Conservation (phyloP, 345 rosid genomes). For the Pugionium cornutum region DNA sequence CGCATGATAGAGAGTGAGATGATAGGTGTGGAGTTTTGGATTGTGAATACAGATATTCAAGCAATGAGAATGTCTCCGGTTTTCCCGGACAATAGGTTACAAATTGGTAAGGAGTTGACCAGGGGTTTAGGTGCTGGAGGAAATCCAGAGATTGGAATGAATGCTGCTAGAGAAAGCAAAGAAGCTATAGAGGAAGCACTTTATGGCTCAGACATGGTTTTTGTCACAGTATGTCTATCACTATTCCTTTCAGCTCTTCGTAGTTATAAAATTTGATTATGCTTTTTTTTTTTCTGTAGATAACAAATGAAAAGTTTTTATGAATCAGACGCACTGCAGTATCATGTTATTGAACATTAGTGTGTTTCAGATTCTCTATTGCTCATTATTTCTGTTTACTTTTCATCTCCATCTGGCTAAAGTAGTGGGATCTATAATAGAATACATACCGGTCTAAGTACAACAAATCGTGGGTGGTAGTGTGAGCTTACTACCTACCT, state of each 20-base stretch:
- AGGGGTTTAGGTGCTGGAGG: slow-evolving; percentile 98
- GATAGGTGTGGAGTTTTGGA: slow-evolving; percentile 97
- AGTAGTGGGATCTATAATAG: background rate
- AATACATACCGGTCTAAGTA: background rate
- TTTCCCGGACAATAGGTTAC: slow-evolving; percentile 71
- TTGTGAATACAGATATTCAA: slow-evolving; percentile 85
- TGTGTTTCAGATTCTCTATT: background rate
- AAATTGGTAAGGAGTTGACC: slow-evolving; percentile 86
- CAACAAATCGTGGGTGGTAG: background rate
- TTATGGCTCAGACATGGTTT: slow-evolving; percentile 86
- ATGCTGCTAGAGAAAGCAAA: slow-evolving; percentile 90
- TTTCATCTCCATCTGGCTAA: background rate
- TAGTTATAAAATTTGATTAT: background rate
- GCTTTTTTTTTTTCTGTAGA: background rate
- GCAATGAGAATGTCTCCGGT: slow-evolving; percentile 91
- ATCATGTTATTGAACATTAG: background rate
- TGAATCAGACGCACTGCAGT: background rate
- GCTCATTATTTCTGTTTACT: background rate
- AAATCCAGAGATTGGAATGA: slow-evolving; percentile 89
- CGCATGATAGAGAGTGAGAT: slow-evolving; percentile 90
- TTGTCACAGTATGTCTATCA: slow-evolving; percentile 71
- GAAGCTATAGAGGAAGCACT: slow-evolving; percentile 79
- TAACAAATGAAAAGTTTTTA: background rate
- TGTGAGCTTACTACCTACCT: background rate
- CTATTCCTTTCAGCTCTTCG: background rate